Evolutionary conservation across 1,139 yeast genomes (phyloP).

Genomic region (Geotrichum fermentans): DNA sequence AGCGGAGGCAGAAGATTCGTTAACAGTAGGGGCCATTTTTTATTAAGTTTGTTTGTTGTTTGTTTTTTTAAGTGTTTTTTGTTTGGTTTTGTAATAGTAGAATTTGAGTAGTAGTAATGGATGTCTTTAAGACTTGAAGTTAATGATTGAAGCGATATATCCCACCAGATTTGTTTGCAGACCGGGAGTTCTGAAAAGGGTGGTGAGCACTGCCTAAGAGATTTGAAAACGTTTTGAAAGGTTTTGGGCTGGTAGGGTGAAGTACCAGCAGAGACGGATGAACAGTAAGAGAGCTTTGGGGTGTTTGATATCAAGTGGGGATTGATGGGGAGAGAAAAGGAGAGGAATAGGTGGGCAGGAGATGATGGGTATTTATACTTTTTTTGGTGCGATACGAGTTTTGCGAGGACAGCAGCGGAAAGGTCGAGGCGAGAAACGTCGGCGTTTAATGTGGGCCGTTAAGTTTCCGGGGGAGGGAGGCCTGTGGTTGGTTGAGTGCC

Average conservation of each 20-base stretch:
- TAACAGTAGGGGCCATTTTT: conserved; percentile 38
- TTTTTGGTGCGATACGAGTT: neutral
- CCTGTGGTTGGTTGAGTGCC: no score
- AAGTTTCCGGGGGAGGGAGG: no score
- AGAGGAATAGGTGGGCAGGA: neutral
- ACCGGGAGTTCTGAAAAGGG: conserved; percentile 36
- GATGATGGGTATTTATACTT: conserved; percentile 11
- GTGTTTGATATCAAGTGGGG: neutral
- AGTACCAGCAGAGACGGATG: neutral
- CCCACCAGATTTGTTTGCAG: conserved; percentile 39
- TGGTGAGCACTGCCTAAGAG: conserved; percentile 35
- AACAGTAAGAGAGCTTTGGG: neutral
- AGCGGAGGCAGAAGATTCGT: conserved; percentile 30
- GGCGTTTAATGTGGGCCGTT: no score
- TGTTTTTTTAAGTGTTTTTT: conserved; percentile 9
- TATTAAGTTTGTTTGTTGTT: conserved; percentile 7
- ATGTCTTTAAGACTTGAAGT: no score
- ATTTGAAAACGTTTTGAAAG: conserved; percentile 33
- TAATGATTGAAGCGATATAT: conserved; percentile 19
- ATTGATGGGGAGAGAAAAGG: conserved; percentile 1
- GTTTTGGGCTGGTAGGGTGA: conserved; percentile 10
- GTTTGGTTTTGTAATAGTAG: conserved; percentile 14
- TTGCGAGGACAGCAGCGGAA: no score
- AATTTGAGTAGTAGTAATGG: conserved; percentile 11
- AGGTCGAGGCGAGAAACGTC: no score